Evolutionary conservation across 192 early-diverging fungal genomes (phyloP), one percentile per base, ranked within the genome.

Genomic region (Pilobolus umbonatus): DNA sequence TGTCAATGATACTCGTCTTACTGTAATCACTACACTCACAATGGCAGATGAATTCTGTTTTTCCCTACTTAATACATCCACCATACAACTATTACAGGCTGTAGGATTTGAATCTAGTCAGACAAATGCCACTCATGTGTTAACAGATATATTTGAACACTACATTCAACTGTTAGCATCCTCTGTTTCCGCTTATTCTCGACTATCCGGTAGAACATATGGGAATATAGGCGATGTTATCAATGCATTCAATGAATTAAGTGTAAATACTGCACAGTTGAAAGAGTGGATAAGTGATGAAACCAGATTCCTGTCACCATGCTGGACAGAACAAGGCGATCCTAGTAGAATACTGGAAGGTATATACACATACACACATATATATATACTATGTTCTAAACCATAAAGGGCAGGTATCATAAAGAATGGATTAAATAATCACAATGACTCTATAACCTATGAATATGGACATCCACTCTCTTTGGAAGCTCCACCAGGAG

Each of bases 51-150:
- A 62, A 29, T 75, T 82, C 61, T 79, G 73, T 70, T 72, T 71
- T 55, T 69, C 77, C 5, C 47, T 79, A 49, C 70, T 82, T 35
- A 60, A 71, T 19, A 67, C 71, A 43, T 62, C 77, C 7, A 66
- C 80, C 11, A 42, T 77, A 24, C 80, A 82, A 60, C 71, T 79
- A 12, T 45, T 79, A 2, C 77, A 82, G 39, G 57, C 75, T 32
- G 73, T 76, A 31, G 80, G 80, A 1, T 82, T 78, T 22, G 80
- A 82, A 61, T 65, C 76, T 14, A 72, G 66, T 4, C 68, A 79
- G 30, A 39, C 53, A 17, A 64, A 64, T 32, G 44, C 75, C 14
- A 65, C 71, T 36, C 46, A 77, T 29, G 69, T 75, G 8, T 53
- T 82, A n/a, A 71, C 68, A 3, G 80, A 82, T 64, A 75, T 79